These are phyloP conservation scores for Tephrocybe sp. DNA, from an alignment of 768 basidiomycete species.

Conservation along the genomic window DNA sequence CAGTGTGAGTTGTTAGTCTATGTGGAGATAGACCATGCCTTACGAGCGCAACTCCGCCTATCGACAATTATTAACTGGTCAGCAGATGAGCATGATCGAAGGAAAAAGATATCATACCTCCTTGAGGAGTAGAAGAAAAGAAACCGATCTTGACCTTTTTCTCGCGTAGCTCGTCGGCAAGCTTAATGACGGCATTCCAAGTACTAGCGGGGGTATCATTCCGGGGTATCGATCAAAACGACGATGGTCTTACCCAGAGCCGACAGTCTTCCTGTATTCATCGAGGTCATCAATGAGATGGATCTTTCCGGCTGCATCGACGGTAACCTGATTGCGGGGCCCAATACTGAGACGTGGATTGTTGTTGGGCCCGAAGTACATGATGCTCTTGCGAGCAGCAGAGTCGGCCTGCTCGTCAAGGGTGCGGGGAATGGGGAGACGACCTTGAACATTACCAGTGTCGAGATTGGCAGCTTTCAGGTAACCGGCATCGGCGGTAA, in stretches of 20 bases:
- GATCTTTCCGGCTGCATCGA: slow-evolving; percentile 85
- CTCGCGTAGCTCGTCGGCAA: slow-evolving; percentile 80
- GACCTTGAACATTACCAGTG: slow-evolving; percentile 41
- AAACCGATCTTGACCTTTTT: slow-evolving; percentile 89
- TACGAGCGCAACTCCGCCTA: slow-evolving; percentile 91
- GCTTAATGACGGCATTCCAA: slow-evolving; percentile 80
- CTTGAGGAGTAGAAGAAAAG: slow-evolving; percentile 95
- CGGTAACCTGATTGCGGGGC: slow-evolving; percentile 82
- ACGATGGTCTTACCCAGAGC: slow-evolving; percentile 41
- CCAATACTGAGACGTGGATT: slow-evolving; percentile 83
- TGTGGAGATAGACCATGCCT: slow-evolving; percentile 29
- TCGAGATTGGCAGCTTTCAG: slow-evolving; percentile 36
- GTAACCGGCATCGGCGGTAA: slow-evolving; percentile 42
- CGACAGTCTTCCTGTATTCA: slow-evolving; percentile 72
- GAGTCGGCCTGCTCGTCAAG: slow-evolving; percentile 86
- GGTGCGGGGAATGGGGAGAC: slow-evolving; percentile 71
- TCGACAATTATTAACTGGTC: slow-evolving; percentile 5
- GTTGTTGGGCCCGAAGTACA: slow-evolving; percentile 81
- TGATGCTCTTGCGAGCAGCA: slow-evolving; percentile 79
- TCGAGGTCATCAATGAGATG: slow-evolving; percentile 82
- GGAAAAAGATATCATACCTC: slow-evolving; percentile 48
- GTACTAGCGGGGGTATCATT: slow-evolving; percentile 36
- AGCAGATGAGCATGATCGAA: background rate
- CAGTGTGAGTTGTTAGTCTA: slow-evolving; percentile 2
- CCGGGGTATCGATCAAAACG: slow-evolving; percentile 4